Conservation (phyloP, 139 green algal genomes). For the Zygnema cylindricum region DNA sequence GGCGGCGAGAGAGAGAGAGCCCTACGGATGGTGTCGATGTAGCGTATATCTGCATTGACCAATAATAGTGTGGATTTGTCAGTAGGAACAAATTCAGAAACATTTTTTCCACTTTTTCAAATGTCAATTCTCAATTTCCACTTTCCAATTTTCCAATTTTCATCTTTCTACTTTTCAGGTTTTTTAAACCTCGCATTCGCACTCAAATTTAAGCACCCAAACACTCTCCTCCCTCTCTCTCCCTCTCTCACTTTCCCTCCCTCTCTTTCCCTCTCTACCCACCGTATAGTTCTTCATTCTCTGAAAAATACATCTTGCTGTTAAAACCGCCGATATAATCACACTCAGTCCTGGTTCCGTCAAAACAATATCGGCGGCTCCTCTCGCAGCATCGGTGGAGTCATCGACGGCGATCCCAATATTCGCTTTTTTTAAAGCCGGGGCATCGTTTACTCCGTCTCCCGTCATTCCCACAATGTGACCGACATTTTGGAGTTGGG, state of each 20-base stretch:
- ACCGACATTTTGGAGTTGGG: not conserved
- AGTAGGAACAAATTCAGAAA: too few species aligned
- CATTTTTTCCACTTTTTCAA: too few species aligned
- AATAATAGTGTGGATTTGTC: not conserved
- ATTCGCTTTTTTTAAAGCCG: slow-evolving; percentile 83
- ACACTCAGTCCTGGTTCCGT: slow-evolving; percentile 79
- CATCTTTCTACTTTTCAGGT: not conserved
- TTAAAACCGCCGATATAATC: slow-evolving; percentile 71
- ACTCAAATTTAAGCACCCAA: not conserved
- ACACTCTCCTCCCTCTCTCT: not conserved
- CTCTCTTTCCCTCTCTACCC: slow-evolving; percentile 18
- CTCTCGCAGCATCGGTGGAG: slow-evolving; percentile 84
- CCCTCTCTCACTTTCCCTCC: slow-evolving; percentile 60
- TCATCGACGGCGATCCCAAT: slow-evolving; percentile 85
- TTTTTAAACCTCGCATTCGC: not conserved
- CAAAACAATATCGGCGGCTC: slow-evolving; percentile 89
- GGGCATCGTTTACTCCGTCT: slow-evolving; percentile 91
- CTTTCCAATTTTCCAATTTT: not conserved
- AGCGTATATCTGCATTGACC: not conserved
- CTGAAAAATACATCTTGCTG: slow-evolving; percentile 42
- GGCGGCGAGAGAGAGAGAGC: not conserved
- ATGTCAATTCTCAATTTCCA: too few species aligned
- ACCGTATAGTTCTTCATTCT: slow-evolving; percentile 32
- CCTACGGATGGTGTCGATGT: not conserved
- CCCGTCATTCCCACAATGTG: slow-evolving; percentile 77